Evolutionary conservation across 2,329 filamentous ascomycete species (phyloP).

Genomic region (Fusarium sp.): DNA sequence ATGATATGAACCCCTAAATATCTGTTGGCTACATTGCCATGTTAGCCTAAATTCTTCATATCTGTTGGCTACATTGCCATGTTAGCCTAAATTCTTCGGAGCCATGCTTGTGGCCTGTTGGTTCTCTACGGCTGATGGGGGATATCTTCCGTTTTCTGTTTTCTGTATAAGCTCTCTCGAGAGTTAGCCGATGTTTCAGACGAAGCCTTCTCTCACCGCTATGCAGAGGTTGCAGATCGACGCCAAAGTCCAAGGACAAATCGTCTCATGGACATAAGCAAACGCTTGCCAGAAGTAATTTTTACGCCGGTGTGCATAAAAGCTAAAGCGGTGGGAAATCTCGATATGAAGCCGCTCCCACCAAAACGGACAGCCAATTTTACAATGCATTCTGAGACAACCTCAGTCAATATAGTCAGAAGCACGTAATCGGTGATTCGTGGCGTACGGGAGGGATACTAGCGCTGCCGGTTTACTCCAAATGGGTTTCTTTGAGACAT

Average conservation of each 20-base stretch:
- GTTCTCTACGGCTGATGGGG: neutral
- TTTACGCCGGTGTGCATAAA: neutral
- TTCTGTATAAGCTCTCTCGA: neutral
- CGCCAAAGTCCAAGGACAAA: neutral
- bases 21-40: neutral
- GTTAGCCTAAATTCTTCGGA: neutral
- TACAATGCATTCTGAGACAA: neutral
- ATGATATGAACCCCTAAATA: neutral
- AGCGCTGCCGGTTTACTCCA: neutral
- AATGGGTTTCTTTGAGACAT: neutral
- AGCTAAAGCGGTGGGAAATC: neutral
- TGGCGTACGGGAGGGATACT: neutral
- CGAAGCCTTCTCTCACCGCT: neutral
- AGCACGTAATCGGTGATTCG: neutral
- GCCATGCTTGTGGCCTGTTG: neutral
- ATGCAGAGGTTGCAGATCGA: neutral
- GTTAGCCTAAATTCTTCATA: neutral
- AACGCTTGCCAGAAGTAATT: neutral
- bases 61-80: neutral
- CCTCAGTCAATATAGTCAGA: neutral
- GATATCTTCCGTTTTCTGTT: neutral
- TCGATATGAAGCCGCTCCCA: neutral
- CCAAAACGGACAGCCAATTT: neutral
- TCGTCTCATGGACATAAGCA: too few species aligned
- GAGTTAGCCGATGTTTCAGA: neutral